Evolutionary conservation across 371 early-diverging fungal species (phyloP), one percentile per base, ranked within the genome.

Genomic region (Mucor circinelloides): DNA sequence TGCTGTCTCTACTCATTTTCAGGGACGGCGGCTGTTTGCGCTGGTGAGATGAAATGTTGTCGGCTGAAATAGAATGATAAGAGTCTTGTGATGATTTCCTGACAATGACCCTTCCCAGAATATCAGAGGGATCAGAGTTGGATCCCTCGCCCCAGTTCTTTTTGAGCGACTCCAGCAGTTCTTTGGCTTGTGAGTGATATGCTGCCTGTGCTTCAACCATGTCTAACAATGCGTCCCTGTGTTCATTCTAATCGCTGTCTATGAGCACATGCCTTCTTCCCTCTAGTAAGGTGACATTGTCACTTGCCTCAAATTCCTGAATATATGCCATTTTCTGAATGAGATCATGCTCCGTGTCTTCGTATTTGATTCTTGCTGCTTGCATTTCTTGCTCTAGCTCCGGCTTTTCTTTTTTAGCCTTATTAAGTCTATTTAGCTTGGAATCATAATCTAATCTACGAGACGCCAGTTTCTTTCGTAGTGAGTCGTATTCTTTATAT

Each of bases 361-460:
- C 97, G 73, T 97, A 97, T 70, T 96, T 96, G 19, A 87, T 76
- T 72, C 94, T 94, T 2, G 96, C 90, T 0, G 91, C 90, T 42
- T 94, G 89, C 77, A 94, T 85, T 32, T 97, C 97, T 72, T 97
- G 77, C 23, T 81, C 82, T 54, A 73, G 57, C 31, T 81, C 82
- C 5, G 71, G 62, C 63, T 81, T 78, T 65, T 97, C 96, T 77
- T 94, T 96, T 73, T 95, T 95, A 31, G 89, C 84, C 67, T 93
- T 94, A 66, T 94, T 91, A 12, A 94, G 84, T 63, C 92, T 89
- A 76, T 87, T 88, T 23, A 92, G 71, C 77, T 97, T 97, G 30
- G 96, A 90, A 75, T 98, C 98, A 75, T 93, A 97, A 66, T 98
- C 97, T 55, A 93, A 76, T 62, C 97, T 87, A 42, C 97, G 86